Evolutionary conservation across 2,329 filamentous ascomycete species (phyloP).

Genomic region (Dendryphion nanum): DNA sequence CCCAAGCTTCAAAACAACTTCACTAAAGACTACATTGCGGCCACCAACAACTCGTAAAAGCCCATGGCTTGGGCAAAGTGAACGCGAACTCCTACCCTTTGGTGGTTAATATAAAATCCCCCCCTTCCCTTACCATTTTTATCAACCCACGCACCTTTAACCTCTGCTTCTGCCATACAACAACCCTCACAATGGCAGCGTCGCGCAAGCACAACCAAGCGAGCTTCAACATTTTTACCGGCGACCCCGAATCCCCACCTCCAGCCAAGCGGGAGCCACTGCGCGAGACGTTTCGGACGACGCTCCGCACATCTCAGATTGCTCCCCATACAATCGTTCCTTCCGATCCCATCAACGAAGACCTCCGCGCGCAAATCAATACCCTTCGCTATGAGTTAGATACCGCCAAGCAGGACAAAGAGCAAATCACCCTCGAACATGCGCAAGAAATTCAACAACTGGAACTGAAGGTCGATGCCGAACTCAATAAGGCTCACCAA

Average conservation of each 20-base stretch:
- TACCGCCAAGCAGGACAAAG: slow-evolving; percentile 82
- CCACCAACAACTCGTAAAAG: too few species aligned
- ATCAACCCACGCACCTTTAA: too few species aligned
- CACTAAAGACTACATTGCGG: too few species aligned
- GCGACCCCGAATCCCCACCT: slow-evolving; percentile 36
- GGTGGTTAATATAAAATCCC: too few species aligned
- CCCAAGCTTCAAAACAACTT: slow-evolving; percentile 1
- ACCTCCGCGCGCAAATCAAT: slow-evolving; percentile 85
- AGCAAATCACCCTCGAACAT: slow-evolving; percentile 73
- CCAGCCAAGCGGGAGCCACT: slow-evolving; percentile 34
- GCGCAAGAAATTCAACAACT: slow-evolving; percentile 81
- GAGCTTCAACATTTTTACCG: slow-evolving; percentile 50
- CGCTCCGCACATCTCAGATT: slow-evolving; percentile 42
- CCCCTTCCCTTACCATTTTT: too few species aligned
- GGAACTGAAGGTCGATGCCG: slow-evolving; percentile 77
- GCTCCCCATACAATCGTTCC: slow-evolving; percentile 32
- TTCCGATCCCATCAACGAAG: slow-evolving; percentile 60
- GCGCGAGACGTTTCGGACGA: slow-evolving; percentile 41
- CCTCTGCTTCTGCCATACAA: too few species aligned
- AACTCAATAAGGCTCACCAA: slow-evolving; percentile 68
- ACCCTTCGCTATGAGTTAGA: slow-evolving; percentile 85
- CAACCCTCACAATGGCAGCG: slow-evolving; percentile 7
- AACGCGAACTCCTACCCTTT: too few species aligned
- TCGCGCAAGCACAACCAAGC: slow-evolving; percentile 35
- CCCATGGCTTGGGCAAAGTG: too few species aligned